Base-by-base conservation (phyloP, 768 basidiomycete species). In the Asterophora lycoperdoides region DNA sequence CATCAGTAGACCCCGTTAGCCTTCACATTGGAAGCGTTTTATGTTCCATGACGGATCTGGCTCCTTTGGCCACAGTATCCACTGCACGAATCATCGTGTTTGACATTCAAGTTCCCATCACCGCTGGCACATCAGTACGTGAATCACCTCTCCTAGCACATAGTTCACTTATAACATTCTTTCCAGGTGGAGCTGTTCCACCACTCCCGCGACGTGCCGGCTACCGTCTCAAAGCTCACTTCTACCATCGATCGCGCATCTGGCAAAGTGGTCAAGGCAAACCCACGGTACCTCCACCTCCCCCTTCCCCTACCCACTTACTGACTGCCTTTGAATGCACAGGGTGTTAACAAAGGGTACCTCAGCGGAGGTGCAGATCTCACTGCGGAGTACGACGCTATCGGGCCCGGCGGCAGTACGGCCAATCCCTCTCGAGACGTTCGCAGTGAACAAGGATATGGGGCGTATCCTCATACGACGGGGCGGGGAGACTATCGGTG, bases 391-490 rank as follows among this genome's bases (percentile, higher is more conserved):
- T 4, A 69, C 74, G 1, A 70, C 76, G 11, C 65, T 78, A 6
- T 76, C 78, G 5, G 79, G 80, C 8, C 63, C 75, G 4, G 56
- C 67, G 0, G 61, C 66, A 29, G 68, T 72, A 13, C 73, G 81
- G 7, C 76, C 83, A 2, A 86, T 97, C 19, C 90, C 96, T 10
- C 61, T 98, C 13, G 96, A 98, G 62, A 78, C 89, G 1, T 95
- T 96, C 56, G 67, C 81, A 1, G 69, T 70, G 6, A 98, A 94
- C 69, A 99, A 98, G 67, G 90, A 94, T 47, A 96, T 98, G 96
- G 96, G 96, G 0, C 72, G 96, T 40, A 78, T 99, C 43, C 62
- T 99, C 54, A 73, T 99, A 49, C 74, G 96, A 37, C 72, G 95
- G 46, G 84, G 82, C 26, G 96, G 96, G 0, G 94, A 97, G 70